These are phyloP conservation scores for Cryptosporidium bovis DNA, from an alignment of 169 alveolate species.

Conservation along the genomic window DNA sequence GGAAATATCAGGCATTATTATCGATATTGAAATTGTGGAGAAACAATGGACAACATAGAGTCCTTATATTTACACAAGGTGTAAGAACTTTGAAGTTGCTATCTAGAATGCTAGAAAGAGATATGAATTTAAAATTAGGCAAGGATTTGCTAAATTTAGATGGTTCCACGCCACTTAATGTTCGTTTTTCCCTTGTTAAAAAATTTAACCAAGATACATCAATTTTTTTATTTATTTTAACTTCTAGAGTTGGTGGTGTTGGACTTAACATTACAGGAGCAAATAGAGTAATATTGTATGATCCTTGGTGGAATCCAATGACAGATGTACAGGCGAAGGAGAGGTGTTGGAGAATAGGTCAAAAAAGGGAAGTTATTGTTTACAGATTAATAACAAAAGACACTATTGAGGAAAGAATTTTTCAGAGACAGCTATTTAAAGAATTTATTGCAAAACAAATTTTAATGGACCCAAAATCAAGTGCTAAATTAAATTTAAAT, in stretches of 20 bases:
- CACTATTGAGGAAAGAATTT: conserved; percentile 85
- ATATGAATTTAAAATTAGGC: conserved; percentile 11
- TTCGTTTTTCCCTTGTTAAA: conserved; percentile 72
- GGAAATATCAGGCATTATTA: conserved; percentile 60
- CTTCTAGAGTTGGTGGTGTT: conserved; percentile 90
- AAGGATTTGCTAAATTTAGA: conserved; percentile 44
- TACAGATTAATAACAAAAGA: conserved; percentile 85
- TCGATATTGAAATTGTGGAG: conserved; percentile 62
- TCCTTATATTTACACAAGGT: conserved; percentile 63
- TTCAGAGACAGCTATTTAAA: conserved; percentile 83
- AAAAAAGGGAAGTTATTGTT: conserved; percentile 86
- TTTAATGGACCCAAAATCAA: conserved; percentile 75
- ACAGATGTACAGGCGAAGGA: conserved; percentile 88
- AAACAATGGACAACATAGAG: conserved; percentile 46
- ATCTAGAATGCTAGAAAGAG: conserved; percentile 36
- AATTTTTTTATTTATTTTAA: conserved; percentile 75
- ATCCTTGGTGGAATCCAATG: conserved; percentile 92
- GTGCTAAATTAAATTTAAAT: conserved; percentile 23
- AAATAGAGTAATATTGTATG: conserved; percentile 86
- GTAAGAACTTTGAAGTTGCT: conserved; percentile 53
- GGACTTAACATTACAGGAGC: conserved; percentile 88
- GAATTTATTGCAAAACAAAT: conserved; percentile 79
- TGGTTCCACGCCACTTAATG: conserved; percentile 60
- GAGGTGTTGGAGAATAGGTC: conserved; percentile 91
- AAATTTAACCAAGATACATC: conserved; percentile 74